These are phyloP conservation scores for Myriosclerotinia curreyana DNA, from an alignment of 2,329 filamentous ascomycete genomes.

Conservation along the genomic window DNA sequence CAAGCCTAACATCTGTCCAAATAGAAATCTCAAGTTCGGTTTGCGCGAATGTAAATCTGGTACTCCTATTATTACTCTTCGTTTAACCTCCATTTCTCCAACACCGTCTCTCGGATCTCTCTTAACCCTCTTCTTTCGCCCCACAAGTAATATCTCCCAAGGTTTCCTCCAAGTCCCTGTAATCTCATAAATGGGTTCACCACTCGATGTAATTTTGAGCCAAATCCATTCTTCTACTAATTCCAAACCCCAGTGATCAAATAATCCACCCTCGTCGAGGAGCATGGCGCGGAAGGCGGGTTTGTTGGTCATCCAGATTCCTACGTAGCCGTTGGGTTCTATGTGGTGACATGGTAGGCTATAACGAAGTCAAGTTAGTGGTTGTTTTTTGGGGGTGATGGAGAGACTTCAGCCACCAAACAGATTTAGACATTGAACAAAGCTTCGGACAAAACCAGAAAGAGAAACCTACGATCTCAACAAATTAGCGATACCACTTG, in stretches of 20 bases:
- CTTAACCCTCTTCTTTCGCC: conserved; percentile 17
- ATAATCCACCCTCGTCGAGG: conserved; percentile 54
- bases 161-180: conserved; percentile 67
- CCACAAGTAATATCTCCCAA: conserved; percentile 71
- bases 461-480: background rate
- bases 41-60: conserved; percentile 78
- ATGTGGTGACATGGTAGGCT: conserved; percentile 29
- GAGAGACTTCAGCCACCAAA: no score
- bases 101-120: background rate
- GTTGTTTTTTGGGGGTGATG: no score
- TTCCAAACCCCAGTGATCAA: conserved; percentile 64
- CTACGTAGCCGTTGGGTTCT: conserved; percentile 54
- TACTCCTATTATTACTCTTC: conserved; percentile 59
- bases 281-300: conserved; percentile 51
- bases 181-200: conserved; percentile 55
- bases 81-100: background rate
- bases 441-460: background rate
- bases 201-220: conserved; percentile 66
- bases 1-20: conserved; percentile 53
- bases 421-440: background rate
- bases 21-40: conserved; percentile 63
- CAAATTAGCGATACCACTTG: background rate
- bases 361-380: conserved; percentile 39
- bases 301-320: conserved; percentile 77
- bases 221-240: conserved; percentile 71